A percentile compares a stretch with the other conserved stretches of the same genome.
Evolutionary conservation across 2,329 filamentous ascomycete species (phyloP).

Genomic region (Colletotrichum lindemuthianum): DNA sequence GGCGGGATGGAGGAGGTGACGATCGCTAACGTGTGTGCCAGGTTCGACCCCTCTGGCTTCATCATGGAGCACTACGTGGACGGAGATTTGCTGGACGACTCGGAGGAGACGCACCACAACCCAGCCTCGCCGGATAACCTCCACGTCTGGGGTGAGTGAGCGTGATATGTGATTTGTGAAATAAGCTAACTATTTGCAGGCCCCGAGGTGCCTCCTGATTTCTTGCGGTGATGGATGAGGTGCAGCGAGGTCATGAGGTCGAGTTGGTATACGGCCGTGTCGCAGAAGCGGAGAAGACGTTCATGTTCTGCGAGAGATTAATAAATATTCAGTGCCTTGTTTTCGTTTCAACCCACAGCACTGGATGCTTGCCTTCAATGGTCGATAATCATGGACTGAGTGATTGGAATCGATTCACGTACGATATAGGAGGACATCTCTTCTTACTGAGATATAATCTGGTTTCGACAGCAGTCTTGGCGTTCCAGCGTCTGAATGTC

Average conservation of each 20-base stretch:
- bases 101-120: constrained; percentile 56
- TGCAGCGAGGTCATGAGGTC: neutral
- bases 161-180: neutral
- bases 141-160: constrained; percentile 55
- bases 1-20: neutral
- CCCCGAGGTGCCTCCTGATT: constrained; percentile 36
- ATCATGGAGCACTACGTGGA: constrained; percentile 78
- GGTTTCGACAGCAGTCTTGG: no score
- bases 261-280: neutral
- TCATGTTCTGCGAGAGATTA: neutral
- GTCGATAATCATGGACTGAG: no score
- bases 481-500: no score
- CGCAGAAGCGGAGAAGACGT: neutral
- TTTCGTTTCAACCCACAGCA: no score
- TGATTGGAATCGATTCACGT: no score
- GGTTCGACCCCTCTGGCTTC: constrained; percentile 71
- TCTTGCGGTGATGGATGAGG: constrained; percentile 22
- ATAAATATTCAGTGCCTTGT: no score
- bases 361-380: no score
- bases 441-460: no score
- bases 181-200: constrained; percentile 25
- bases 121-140: constrained; percentile 53
- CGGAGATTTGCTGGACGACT: constrained; percentile 71
- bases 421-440: no score
- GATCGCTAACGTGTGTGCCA: neutral